Evolutionary conservation across 1,139 yeast species (phyloP), one percentile per base, ranked within the genome.

Genomic region (Komagataea norvegica): DNA sequence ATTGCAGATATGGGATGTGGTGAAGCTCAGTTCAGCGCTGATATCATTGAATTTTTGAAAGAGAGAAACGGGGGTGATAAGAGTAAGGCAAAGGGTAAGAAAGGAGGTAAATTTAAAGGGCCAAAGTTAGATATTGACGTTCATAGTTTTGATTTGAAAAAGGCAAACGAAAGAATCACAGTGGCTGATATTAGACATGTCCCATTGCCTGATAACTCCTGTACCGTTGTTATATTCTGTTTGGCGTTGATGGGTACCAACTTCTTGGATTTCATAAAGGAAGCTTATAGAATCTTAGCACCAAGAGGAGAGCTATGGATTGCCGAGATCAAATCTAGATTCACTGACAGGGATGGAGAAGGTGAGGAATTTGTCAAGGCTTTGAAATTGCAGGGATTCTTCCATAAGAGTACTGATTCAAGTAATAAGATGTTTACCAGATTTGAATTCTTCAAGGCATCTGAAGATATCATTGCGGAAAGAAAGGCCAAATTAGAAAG

Each of bases 1-100:
- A 73, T 91, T 39, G 96, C 97, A 0, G 98, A 91, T 64, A 88
- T 91, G 96, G 98, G 98, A 10, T 91, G 98, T 61, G 98, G 98
- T 36, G 98, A 91, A 60, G 97, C 97, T 0, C 84, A 83, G 54
- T 68, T 91, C 31, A 79, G 96, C 2, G 60, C 72, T 26, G 84
- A 86, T 47, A 70, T 87, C 28, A 64, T 67, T 32, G 68, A 71
- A 16, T 74, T 75, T 49, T 66, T 73, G 37, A 62, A 64, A 33
- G 59, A 62, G 42, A 61, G 59, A 54, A 65, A 61, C 41, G 57
- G 61, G 55, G 42, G 42, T n/a, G n/a, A n/a, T n/a, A n/a, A n/a
- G n/a, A n/a, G n/a, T n/a, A n/a, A n/a, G n/a, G n/a, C n/a, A 3
- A 33, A 34, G 48, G 52, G 60, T 64, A 33, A 65, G 58, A 43